Evolutionary conservation across 2,329 filamentous ascomycete genomes (phyloP).

Genomic region (Fusarium sp.): DNA sequence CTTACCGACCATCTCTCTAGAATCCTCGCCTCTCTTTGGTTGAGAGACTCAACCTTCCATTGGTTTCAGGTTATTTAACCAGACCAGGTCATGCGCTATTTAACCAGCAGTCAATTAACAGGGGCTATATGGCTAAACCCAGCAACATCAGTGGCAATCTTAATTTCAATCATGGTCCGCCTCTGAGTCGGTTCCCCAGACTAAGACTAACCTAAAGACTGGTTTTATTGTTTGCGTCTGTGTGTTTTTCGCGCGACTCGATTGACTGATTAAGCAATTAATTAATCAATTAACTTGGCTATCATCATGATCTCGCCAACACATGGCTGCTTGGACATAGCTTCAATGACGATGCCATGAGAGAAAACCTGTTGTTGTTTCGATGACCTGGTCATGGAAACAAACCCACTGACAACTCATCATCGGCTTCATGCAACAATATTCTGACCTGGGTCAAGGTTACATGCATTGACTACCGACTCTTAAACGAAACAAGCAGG

Average conservation of each 20-base stretch:
- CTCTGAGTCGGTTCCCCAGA: conserved; percentile 19
- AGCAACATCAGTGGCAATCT: conserved; percentile 39
- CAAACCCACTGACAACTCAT: conserved; percentile 24
- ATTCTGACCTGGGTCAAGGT: not conserved
- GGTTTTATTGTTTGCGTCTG: conserved; percentile 1
- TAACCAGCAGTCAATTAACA: conserved; percentile 6
- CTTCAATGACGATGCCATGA: not conserved
- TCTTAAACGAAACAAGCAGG: not conserved
- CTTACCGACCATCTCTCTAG: not conserved
- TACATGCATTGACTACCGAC: conserved; percentile 9
- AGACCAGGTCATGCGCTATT: conserved; percentile 35
- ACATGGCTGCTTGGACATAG: not conserved
- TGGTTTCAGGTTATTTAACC: conserved; percentile 40
- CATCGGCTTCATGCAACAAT: conserved; percentile 14
- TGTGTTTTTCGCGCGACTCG: not conserved
- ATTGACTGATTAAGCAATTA: not conserved
- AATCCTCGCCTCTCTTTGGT: conserved; percentile 6
- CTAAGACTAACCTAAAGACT: not conserved
- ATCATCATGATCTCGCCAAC: not conserved
- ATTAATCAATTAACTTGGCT: not conserved
- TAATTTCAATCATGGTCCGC: conserved; percentile 26
- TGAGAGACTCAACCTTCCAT: conserved; percentile 12
- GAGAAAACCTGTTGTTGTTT: not conserved
- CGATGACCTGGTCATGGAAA: not conserved
- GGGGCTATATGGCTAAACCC: conserved; percentile 18